Conservation (phyloP, 352 stramenopile genomes). For the Phytophthora pistaciae region DNA sequence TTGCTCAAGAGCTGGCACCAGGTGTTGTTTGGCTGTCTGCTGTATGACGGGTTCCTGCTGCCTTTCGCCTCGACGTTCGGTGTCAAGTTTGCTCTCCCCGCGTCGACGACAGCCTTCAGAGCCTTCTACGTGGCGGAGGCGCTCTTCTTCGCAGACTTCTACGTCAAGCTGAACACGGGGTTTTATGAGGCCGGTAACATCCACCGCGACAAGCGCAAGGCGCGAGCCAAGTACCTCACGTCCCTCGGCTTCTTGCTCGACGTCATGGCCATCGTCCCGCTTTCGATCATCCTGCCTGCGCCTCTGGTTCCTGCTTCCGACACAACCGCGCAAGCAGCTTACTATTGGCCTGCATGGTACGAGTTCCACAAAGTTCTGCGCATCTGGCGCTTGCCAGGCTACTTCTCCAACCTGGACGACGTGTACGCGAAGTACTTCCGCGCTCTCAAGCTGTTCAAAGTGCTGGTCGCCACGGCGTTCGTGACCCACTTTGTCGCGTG, state of each 20-base stretch:
- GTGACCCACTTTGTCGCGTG: conserved; percentile 66
- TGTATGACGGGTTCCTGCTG: conserved; percentile 66
- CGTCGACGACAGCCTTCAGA: not conserved
- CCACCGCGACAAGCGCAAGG: conserved; percentile 45
- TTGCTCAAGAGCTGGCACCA: conserved; percentile 63
- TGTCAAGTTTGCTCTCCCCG: no score
- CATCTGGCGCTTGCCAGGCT: conserved; percentile 49
- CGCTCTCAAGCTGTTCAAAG: conserved; percentile 59
- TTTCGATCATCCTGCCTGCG: conserved; percentile 46
- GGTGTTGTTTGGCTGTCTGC: conserved; percentile 47
- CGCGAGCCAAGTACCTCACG: conserved; percentile 44
- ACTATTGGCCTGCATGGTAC: no score
- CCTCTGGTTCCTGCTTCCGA: no score
- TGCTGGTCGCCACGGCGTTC: conserved; percentile 44
- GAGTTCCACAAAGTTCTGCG: conserved; percentile 70
- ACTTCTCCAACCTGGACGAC: conserved; percentile 60
- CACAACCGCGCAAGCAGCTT: no score
- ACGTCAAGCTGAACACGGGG: conserved; percentile 67
- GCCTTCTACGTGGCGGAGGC: conserved; percentile 48
- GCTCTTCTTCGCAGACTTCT: conserved; percentile 59
- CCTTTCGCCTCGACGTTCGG: conserved; percentile 49
- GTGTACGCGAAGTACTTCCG: conserved; percentile 65
- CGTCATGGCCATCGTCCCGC: conserved; percentile 45
- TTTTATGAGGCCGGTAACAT: conserved; percentile 72
- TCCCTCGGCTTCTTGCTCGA: conserved; percentile 30